Conservation (phyloP, 495 filamentous ascomycete genomes). For the Aspergillus wentii region DNA sequence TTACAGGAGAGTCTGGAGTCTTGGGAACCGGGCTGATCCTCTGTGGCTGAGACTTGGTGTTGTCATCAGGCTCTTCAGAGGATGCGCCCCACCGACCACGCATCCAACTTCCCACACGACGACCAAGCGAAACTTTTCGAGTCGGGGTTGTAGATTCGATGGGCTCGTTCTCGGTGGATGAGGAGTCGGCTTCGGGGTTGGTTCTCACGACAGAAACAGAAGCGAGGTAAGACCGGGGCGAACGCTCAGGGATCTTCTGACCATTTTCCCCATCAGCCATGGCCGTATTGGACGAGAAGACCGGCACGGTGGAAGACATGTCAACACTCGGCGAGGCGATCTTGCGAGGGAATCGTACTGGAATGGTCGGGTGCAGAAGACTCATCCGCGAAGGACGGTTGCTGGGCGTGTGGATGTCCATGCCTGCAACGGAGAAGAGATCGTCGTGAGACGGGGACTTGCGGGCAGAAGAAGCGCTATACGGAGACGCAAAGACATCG, state of each 20-base stretch:
- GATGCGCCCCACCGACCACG: slow-evolving; percentile 50
- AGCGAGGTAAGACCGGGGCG: slow-evolving; percentile 33
- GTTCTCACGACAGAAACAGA: slow-evolving; percentile 30
- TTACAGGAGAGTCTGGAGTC: not conserved
- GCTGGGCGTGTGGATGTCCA: slow-evolving; percentile 45
- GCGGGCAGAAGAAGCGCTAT: slow-evolving; percentile 21
- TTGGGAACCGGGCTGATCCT: too few relatives aligned
- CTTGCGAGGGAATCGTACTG: slow-evolving; percentile 26
- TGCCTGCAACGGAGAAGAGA: slow-evolving; percentile 44
- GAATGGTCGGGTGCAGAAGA: slow-evolving; percentile 22
- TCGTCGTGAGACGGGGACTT: slow-evolving; percentile 46
- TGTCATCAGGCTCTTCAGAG: too few relatives aligned
- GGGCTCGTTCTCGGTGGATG: slow-evolving; percentile 22
- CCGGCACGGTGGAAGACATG: slow-evolving; percentile 33
- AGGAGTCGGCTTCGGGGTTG: slow-evolving; percentile 10
- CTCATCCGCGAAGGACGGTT: slow-evolving; percentile 32
- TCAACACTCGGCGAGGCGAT: slow-evolving; percentile 31
- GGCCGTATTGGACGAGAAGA: slow-evolving; percentile 41
- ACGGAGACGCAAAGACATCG: slow-evolving; percentile 21
- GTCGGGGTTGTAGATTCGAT: slow-evolving; percentile 18
- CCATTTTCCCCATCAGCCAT: slow-evolving; percentile 29
- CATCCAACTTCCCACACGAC: slow-evolving; percentile 52
- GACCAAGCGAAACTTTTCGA: slow-evolving; percentile 31
- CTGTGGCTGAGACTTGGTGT: too few relatives aligned
- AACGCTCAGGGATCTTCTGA: slow-evolving; percentile 14